Percentiles rank a stretch among this genome's conserved stretches.
phyloP scores from a whole-genome alignment of 1,139 yeast species.

The Petasospora rhodanensis region DNA sequence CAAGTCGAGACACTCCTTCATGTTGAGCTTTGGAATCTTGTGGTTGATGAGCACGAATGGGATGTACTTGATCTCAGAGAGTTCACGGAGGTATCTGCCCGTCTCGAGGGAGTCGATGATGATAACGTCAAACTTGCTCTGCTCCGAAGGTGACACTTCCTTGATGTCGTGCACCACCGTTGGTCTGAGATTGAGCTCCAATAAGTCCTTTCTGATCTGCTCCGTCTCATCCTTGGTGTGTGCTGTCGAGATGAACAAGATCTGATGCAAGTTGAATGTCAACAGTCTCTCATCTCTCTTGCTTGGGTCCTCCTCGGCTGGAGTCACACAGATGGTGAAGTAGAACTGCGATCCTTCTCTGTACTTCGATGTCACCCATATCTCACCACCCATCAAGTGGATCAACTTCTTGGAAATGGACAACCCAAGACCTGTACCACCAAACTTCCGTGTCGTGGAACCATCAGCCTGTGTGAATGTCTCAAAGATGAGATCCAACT shows the following conservation, averaged over 20 bases:
- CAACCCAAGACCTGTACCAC: constrained; percentile 86
- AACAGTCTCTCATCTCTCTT: constrained; percentile 68
- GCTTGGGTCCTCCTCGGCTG: constrained; percentile 64
- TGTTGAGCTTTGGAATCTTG: constrained; percentile 70
- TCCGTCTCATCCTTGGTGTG: constrained; percentile 50
- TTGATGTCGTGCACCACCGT: constrained; percentile 37
- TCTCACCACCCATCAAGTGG: constrained; percentile 87
- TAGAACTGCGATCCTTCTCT: constrained; percentile 81
- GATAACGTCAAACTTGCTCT: constrained; percentile 69
- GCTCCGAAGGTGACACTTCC: constrained; percentile 40
- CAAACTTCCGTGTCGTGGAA: constrained; percentile 84
- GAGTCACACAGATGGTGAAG: constrained; percentile 74
- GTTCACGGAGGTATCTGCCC: constrained; percentile 62
- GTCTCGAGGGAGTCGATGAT: constrained; percentile 76
- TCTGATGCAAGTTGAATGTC: constrained; percentile 69
- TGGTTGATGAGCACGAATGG: constrained; percentile 77
- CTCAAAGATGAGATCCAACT: constrained; percentile 78
- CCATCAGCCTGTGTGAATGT: constrained; percentile 94
- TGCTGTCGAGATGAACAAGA: constrained; percentile 65
- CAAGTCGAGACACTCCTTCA: constrained; percentile 76
- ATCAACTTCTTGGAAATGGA: constrained; percentile 83
- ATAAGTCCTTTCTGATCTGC: constrained; percentile 33
- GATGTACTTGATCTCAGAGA: constrained; percentile 74
- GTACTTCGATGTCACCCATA: constrained; percentile 80
- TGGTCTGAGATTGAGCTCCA: constrained; percentile 35